Conservation (phyloP, 1,284 basidiomycete genomes). For the Spongiforma sp. region DNA sequence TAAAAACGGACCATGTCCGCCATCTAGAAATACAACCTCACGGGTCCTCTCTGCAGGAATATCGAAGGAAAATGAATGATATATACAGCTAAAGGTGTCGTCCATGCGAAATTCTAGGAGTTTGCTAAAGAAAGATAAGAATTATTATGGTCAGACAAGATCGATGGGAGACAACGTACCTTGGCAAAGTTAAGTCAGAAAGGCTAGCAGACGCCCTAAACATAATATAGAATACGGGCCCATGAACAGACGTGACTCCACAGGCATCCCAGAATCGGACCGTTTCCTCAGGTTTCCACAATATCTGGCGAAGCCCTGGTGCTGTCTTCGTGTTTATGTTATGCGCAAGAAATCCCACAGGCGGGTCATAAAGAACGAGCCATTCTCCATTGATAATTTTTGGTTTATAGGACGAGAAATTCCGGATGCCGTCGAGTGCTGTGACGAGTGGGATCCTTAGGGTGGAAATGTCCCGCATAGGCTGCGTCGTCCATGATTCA, state of each 20-base stretch:
- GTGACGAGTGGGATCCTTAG: background rate
- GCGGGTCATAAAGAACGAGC: background rate
- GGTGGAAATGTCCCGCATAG: background rate
- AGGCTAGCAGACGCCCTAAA: background rate
- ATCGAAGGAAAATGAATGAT: background rate
- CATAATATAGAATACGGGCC: background rate
- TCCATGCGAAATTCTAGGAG: background rate
- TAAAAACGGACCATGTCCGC: background rate
- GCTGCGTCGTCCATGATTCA: background rate
- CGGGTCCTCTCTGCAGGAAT: background rate
- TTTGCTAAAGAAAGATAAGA: background rate
- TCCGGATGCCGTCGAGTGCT: no score
- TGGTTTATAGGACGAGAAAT: background rate
- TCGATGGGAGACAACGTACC: background rate
- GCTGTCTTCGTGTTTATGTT: background rate
- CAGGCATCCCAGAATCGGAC: background rate
- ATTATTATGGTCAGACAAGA: background rate
- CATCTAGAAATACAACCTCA: background rate
- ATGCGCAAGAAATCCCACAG: background rate
- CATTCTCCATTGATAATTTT: conserved; percentile 1
- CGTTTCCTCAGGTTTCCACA: background rate
- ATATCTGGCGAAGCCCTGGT: background rate
- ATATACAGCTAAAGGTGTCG: background rate
- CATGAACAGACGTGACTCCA: background rate
- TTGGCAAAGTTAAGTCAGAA: no score